Percentiles rank a stretch among this genome's conserved stretches.
These are phyloP conservation scores for Hyphopichia pseudoburtonii DNA, from an alignment of 1,139 yeast species.

Conservation along the genomic window DNA sequence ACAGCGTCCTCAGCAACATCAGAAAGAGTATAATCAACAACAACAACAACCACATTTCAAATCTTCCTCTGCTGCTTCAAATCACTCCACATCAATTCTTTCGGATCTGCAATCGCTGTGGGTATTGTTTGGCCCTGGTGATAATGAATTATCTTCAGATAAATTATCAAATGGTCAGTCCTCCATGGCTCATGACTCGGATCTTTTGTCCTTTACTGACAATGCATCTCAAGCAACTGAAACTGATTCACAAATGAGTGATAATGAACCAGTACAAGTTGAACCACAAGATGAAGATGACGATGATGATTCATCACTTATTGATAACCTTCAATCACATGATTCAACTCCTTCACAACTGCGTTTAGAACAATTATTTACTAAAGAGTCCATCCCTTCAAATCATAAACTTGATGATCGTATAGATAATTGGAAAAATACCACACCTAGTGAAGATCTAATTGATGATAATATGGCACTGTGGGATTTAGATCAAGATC, in stretches of 20 bases:
- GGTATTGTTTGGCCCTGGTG: conserved; percentile 41
- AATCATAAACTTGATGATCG: conserved; percentile 20
- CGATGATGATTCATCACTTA: conserved; percentile 19
- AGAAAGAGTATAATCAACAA: background rate
- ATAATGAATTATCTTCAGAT: conserved; percentile 5
- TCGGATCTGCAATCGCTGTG: conserved; percentile 37
- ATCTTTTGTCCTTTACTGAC: conserved; percentile 40
- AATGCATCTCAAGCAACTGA: conserved; percentile 15
- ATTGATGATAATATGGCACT: conserved; percentile 46
- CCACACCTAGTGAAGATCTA: conserved; percentile 12
- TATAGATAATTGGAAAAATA: conserved; percentile 17
- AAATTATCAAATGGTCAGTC: conserved; percentile 3
- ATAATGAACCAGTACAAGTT: conserved; percentile 9
- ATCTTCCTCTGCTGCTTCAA: background rate
- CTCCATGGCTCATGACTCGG: conserved; percentile 25
- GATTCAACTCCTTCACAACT: conserved; percentile 13
- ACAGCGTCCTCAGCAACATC: background rate
- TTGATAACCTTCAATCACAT: conserved; percentile 12
- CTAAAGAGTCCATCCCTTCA: conserved; percentile 12
- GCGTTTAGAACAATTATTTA: conserved; percentile 13
- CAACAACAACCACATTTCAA: background rate
- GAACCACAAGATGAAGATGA: conserved; percentile 16
- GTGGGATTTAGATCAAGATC: conserved; percentile 46
- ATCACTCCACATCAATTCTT: conserved; percentile 12
- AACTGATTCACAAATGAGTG: conserved; percentile 13